A percentile compares a stretch with the other conserved stretches of the same genome.
These are phyloP conservation scores for Colletotrichum lindemuthianum DNA, from an alignment of 2,329 filamentous ascomycete species.

Conservation along the genomic window DNA sequence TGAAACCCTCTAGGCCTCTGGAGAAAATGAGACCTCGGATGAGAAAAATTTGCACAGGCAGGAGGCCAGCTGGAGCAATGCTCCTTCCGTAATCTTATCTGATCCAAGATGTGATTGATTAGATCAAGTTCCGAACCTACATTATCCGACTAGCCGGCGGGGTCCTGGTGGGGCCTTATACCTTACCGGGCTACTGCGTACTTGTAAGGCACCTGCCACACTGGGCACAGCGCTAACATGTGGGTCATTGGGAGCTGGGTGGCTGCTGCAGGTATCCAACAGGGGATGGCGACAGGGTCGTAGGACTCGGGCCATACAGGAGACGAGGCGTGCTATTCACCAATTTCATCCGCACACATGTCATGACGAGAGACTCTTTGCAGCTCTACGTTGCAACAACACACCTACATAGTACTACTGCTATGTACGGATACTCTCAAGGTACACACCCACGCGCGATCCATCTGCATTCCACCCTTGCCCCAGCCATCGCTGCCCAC, in stretches of 20 bases:
- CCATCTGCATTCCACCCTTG: constrained; percentile 21
- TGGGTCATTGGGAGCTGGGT: too few relatives aligned
- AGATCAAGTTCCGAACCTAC: constrained; percentile 32
- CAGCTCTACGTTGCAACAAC: too few relatives aligned
- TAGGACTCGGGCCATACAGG: not conserved
- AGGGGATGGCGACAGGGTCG: constrained; percentile 9
- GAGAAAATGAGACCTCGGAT: not conserved
- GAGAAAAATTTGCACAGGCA: constrained; percentile 26
- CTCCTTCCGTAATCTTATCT: constrained; percentile 35
- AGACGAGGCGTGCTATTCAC: constrained; percentile 20
- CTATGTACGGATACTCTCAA: too few relatives aligned
- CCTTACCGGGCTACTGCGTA: too few relatives aligned
- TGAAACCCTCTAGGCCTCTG: not conserved
- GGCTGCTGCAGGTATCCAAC: not conserved
- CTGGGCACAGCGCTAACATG: not conserved
- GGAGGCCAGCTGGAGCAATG: constrained; percentile 7
- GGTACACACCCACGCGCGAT: constrained; percentile 9
- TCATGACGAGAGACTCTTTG: constrained; percentile 11
- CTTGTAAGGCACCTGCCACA: not conserved
- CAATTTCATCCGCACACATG: constrained; percentile 18
- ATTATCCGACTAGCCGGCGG: constrained; percentile 9
- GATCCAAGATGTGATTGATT: constrained; percentile 37
- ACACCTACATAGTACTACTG: too few relatives aligned
- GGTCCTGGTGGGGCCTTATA: not conserved
- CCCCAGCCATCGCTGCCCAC: not conserved